Evolutionary conservation across 2,329 filamentous ascomycete genomes (phyloP).

Genomic region (Emergomyces pasteurianus): DNA sequence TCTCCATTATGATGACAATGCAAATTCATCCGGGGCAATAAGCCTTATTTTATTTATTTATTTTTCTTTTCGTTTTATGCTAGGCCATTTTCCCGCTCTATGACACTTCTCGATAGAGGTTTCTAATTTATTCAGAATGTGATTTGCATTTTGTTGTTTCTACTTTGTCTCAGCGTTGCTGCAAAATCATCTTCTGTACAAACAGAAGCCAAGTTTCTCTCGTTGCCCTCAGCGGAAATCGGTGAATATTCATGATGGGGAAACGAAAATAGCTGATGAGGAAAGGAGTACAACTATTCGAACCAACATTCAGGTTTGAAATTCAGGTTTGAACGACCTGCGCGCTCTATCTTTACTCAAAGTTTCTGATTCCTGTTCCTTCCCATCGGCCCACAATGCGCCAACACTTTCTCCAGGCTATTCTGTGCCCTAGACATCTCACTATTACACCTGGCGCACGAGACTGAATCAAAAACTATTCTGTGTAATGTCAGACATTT

Average conservation of each 20-base stretch:
- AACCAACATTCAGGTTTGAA: not conserved
- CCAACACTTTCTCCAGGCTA: not conserved
- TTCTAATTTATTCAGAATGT: not conserved
- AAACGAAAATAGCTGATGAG: not conserved
- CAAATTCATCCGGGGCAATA: not conserved
- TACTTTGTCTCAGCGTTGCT: not conserved
- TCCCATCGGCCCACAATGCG: not conserved
- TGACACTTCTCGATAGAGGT: not conserved
- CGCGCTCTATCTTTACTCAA: not conserved
- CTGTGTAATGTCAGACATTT: not conserved
- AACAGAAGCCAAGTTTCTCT: not conserved
- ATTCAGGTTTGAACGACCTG: not conserved
- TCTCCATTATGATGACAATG: not conserved
- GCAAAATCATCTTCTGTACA: not conserved
- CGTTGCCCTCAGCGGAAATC: not conserved
- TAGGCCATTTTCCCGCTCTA: not conserved
- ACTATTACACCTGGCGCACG: too few relatives aligned
- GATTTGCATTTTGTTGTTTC: too few relatives aligned
- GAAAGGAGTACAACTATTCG: not conserved
- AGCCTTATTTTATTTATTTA: not conserved
- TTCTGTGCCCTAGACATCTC: not conserved
- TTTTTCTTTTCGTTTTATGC: not conserved
- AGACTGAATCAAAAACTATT: too few relatives aligned
- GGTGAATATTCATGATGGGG: not conserved
- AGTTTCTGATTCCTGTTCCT: not conserved